These are phyloP conservation scores for Xanthoconium separans DNA, from an alignment of 1,284 basidiomycete genomes.

Conservation along the genomic window DNA sequence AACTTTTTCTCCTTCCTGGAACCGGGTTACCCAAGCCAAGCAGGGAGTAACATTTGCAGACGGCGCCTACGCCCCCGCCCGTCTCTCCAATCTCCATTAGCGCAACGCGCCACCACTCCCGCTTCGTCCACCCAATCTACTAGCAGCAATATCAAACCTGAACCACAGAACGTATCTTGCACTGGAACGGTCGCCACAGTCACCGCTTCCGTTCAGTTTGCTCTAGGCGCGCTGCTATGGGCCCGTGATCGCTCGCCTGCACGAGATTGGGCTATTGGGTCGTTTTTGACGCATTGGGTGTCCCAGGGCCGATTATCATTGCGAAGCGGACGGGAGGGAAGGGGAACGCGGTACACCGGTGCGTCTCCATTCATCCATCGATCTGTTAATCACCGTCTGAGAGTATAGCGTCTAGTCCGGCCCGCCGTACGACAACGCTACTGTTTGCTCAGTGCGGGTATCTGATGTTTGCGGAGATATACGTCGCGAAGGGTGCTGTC, in stretches of 20 bases:
- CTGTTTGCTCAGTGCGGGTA: slow-evolving; percentile 90
- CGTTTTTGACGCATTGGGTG: slow-evolving; percentile 72
- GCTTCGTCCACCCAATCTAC: slow-evolving; percentile 2
- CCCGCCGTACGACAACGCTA: slow-evolving; percentile 73
- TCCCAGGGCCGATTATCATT: too few relatives aligned
- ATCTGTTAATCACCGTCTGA: not conserved
- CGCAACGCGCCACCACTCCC: slow-evolving; percentile 16
- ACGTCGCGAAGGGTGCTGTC: slow-evolving; percentile 91
- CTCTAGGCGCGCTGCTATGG: slow-evolving; percentile 78
- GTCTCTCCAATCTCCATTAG: slow-evolving; percentile 25
- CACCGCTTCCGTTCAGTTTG: slow-evolving; percentile 46
- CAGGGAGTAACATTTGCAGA: slow-evolving; percentile 12
- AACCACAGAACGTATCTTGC: slow-evolving; percentile 14
- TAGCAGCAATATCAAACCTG: not conserved
- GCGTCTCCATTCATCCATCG: not conserved
- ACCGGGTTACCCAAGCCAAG: slow-evolving; percentile 39
- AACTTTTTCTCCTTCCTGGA: slow-evolving; percentile 91
- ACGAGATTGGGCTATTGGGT: slow-evolving; percentile 95
- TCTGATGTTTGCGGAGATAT: slow-evolving; percentile 87
- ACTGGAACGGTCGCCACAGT: slow-evolving; percentile 26
- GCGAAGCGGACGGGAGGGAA: too few relatives aligned
- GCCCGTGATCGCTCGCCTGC: slow-evolving; percentile 69
- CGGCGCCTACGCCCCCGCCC: slow-evolving; percentile 26
- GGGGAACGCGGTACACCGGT: too few relatives aligned
- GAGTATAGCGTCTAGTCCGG: slow-evolving; percentile 47